These are phyloP conservation scores for Pseudogymnoascus sp. DNA, from an alignment of 2,329 filamentous ascomycete genomes.

Conservation along the genomic window DNA sequence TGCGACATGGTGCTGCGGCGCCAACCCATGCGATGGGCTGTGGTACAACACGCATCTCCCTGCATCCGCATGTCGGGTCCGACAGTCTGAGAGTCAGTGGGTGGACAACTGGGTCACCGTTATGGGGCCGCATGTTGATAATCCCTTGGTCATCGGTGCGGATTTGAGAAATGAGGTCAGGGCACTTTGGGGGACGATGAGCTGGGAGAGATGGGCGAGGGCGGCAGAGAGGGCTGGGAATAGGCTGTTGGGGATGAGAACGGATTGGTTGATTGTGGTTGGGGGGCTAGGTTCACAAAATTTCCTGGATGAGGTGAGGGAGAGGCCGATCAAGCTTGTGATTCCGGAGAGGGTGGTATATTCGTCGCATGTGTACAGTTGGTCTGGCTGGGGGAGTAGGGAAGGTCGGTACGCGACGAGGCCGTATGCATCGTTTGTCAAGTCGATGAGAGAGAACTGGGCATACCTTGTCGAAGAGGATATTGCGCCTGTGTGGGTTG, in stretches of 20 bases:
- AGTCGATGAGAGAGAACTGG: slow-evolving; percentile 59
- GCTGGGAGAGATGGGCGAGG: slow-evolving; percentile 55
- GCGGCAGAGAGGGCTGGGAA: slow-evolving; percentile 59
- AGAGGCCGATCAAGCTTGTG: slow-evolving; percentile 50
- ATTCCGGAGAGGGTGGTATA: slow-evolving; percentile 53
- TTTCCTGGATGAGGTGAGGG: slow-evolving; percentile 49
- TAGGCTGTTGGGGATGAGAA: slow-evolving; percentile 49
- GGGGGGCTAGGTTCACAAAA: slow-evolving; percentile 62
- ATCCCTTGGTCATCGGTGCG: slow-evolving; percentile 56
- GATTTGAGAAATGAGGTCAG: slow-evolving; percentile 64
- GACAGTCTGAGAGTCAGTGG: slow-evolving; percentile 58
- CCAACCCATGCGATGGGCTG: slow-evolving; percentile 57
- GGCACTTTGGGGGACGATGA: slow-evolving; percentile 61
- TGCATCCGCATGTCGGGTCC: slow-evolving; percentile 50
- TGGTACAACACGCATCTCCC: slow-evolving; percentile 58
- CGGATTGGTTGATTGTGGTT: slow-evolving; percentile 59
- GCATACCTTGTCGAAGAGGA: slow-evolving; percentile 51
- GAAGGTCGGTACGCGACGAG: slow-evolving; percentile 54
- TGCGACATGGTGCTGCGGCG: slow-evolving; percentile 62
- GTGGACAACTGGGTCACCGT: slow-evolving; percentile 58
- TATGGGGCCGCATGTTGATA: slow-evolving; percentile 51
- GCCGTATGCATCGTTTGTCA: slow-evolving; percentile 53
- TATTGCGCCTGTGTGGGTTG: slow-evolving; percentile 58
- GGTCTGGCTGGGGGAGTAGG: slow-evolving; percentile 61
- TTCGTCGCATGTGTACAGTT: slow-evolving; percentile 60